These are phyloP conservation scores for Suillus subalutaceus DNA, from an alignment of 768 basidiomycete genomes.

Conservation along the genomic window DNA sequence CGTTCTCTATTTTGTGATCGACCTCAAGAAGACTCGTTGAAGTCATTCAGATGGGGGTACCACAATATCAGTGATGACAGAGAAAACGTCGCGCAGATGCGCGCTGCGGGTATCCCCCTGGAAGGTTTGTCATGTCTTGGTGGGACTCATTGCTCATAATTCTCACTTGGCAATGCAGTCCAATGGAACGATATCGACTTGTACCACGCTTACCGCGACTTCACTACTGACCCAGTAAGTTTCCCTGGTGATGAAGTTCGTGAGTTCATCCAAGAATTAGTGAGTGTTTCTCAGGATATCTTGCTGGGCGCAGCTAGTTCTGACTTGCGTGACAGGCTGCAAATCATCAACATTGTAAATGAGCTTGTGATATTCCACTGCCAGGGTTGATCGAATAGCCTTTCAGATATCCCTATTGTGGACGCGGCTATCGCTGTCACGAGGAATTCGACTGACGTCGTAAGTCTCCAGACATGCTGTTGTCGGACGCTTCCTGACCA, in stretches of 20 bases:
- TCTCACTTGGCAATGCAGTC: conserved; percentile 38
- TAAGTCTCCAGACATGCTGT: conserved; percentile 33
- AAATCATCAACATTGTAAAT: conserved; percentile 34
- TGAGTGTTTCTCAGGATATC: conserved; percentile 33
- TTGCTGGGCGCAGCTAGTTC: conserved; percentile 20
- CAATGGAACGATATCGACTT: conserved; percentile 84
- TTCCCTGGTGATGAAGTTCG: conserved; percentile 59
- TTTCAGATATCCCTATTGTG: conserved; percentile 62
- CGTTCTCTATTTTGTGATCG: conserved; percentile 1
- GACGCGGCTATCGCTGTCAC: conserved; percentile 61
- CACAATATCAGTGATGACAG: conserved; percentile 58
- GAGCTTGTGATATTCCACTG: conserved; percentile 63
- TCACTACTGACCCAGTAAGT: conserved; percentile 66
- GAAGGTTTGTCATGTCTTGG: conserved; percentile 49
- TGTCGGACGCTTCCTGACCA: neutral
- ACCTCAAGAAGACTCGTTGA: conserved; percentile 5
- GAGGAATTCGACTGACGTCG: conserved; percentile 56
- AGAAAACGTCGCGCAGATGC: conserved; percentile 60
- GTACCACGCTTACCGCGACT: conserved; percentile 69
- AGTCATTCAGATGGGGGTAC: conserved; percentile 47
- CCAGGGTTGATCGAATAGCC: conserved; percentile 55
- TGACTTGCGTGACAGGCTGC: conserved; percentile 21
- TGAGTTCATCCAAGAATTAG: conserved; percentile 58
- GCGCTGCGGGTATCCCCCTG: conserved; percentile 70
- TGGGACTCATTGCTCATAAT: neutral